Base-by-base conservation (phyloP, 2,329 filamentous ascomycete genomes). In the Cadophora malorum region DNA sequence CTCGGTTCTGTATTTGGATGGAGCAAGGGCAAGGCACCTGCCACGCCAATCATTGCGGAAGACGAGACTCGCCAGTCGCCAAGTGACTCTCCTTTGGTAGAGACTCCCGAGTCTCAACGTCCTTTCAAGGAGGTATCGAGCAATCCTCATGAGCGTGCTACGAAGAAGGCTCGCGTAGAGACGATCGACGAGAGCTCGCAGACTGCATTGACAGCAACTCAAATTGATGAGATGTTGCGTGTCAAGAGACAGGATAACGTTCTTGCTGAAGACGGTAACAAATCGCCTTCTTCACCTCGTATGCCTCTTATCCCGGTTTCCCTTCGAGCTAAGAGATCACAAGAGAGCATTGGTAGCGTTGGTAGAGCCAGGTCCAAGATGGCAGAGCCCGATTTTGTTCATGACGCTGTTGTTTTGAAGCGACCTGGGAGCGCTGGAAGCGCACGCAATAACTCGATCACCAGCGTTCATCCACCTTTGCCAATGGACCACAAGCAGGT, bases 401-500 rank as follows among this genome's bases (percentile, higher is more conserved):
- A 81, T 12, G 82, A 83, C 19, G 71, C 76, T 10, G 73, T 76
- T 21, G 70, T 78, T 33, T 33, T 78, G 10, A 83, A 80, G 69
- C 86, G 93, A 72, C 93, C 93, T 45, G 86, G 86, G 49, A 97
- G 93, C 78, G 85, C 92, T 52, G 83, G 87, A 47, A 97, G 94
- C 79, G 84, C 86, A 56, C 86, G 82, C 65, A 83, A 80, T 56
- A 81, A 83, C 19, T 81, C 82, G 63, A 79, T 79, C 65, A 79
- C 79, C 7, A 80, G 81, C 38, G 72, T 77, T 8, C 84, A 88
- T 68, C 93, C 93, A 47, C 94, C 94, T 38, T 83, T 97, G 67
- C 95, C 94, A 50, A 74, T 83, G 14, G 94, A 97, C 78, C 94
- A 97, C 78, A 92, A 88, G 73, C 88, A 96, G 79, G 90, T 86